Base-by-base conservation (phyloP, 176 grass and related monocot species). In the Miscanthus lutarioriparius region DNA sequence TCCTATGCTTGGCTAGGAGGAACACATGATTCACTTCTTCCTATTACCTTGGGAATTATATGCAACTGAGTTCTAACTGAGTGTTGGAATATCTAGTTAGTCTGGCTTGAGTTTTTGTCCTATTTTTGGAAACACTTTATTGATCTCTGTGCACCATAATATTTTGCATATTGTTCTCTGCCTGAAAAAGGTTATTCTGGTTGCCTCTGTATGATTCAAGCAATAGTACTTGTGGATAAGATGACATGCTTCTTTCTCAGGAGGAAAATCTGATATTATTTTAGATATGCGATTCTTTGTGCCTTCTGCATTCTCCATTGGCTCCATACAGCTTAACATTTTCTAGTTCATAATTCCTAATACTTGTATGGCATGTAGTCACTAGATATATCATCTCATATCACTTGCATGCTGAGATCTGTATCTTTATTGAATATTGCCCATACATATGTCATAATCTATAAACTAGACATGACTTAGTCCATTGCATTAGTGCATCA, bases 1-100 rank as follows among this genome's bases (percentile, higher is more conserved):
- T 4, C 10, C 77, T 17, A 86, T 80, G 10, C 70, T 78, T 82
- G 62, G 33, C 66, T 38, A 51, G 40, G 54, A 72, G 22, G 14
- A 22, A 53, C 25, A 53, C 39, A 82, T 45, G 66, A 81, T 71
- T 89, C 39, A 65, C 38, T 41, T n/a, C 17, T 61, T 71, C 8
- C 9, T 82, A 54, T 56, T 78, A 41, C 49, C 56, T 64, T 71
- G 17, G 64, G 69, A 85, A 75, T 69, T 70, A 32, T 65, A 20
- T 63, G 56, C 26, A 54, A 81, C 17, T 30, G 22, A 54, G 13
- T 38, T 89, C 26, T 75, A 39, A 39, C 65, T 36, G 40, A 36
- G 45, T 12, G 7, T 26, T 76, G n/a, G 48, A 40, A 41, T n/a
- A 82, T 77, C 74, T 78, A 83, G 10, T 26, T 35, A 81, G 62